Conservation (phyloP, 495 filamentous ascomycete genomes). For the Chaetomium fimeti region DNA sequence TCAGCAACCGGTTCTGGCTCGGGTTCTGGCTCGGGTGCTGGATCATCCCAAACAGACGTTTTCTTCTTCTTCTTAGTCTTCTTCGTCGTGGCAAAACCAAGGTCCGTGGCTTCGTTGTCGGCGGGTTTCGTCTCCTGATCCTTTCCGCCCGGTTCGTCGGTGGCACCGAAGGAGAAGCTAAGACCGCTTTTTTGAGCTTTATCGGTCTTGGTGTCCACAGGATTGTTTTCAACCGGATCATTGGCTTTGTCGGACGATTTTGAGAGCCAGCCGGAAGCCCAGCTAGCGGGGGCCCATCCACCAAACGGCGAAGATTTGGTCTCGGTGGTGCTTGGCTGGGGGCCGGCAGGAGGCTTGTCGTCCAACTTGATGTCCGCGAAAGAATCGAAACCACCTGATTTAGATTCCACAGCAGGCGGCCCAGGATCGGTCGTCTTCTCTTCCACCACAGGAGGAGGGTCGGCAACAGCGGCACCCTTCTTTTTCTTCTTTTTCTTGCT, state of each 20-base stretch:
- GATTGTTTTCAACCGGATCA: slow-evolving; percentile 34
- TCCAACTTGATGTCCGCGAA: slow-evolving; percentile 54
- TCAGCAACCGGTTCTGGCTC: background rate
- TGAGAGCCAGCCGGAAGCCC: slow-evolving; percentile 14
- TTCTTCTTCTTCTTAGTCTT: slow-evolving; percentile 14
- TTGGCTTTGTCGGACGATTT: slow-evolving; percentile 23
- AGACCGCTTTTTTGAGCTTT: slow-evolving; percentile 48
- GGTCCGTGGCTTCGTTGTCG: slow-evolving; percentile 33
- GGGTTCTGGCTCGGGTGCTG: background rate
- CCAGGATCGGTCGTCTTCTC: slow-evolving; percentile 27
- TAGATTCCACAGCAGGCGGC: slow-evolving; percentile 24
- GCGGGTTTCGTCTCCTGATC: slow-evolving; percentile 24
- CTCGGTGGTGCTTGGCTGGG: slow-evolving; percentile 37
- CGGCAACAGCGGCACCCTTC: slow-evolving; percentile 34
- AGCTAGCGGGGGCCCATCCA: slow-evolving; percentile 34
- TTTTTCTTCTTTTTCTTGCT: slow-evolving; percentile 46
- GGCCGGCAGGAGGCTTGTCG: slow-evolving; percentile 41
- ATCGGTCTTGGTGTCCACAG: slow-evolving; percentile 43
- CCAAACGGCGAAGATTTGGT: slow-evolving; percentile 37
- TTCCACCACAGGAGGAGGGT: slow-evolving; percentile 19
- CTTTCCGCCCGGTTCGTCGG: slow-evolving; percentile 37
- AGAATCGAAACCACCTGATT: slow-evolving; percentile 29
- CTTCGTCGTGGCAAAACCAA: slow-evolving; percentile 32
- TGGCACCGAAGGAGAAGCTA: slow-evolving; percentile 40
- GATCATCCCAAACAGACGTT: slow-evolving; percentile 2